These are phyloP conservation scores for Petrea volubilis DNA, from an alignment of 257 asterid species.

Conservation along the genomic window DNA sequence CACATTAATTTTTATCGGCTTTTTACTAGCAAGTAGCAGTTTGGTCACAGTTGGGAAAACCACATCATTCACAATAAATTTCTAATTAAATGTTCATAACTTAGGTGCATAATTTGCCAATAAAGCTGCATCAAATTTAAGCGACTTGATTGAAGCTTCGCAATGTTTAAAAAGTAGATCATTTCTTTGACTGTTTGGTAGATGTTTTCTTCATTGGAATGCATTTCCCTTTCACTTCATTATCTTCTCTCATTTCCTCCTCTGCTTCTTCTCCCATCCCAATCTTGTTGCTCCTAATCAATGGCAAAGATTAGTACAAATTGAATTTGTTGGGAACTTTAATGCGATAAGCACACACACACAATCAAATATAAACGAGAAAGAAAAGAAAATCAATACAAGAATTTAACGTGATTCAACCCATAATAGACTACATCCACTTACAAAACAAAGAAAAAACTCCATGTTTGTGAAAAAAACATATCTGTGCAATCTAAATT, in stretches of 20 bases:
- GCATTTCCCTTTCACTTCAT: slow-evolving; percentile 57
- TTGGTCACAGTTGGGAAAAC: not conserved
- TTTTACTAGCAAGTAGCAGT: not conserved
- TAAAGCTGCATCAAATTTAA: not conserved
- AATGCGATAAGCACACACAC: no score
- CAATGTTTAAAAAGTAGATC: slow-evolving; percentile 5
- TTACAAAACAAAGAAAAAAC: no score
- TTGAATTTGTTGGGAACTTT: no score
- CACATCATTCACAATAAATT: not conserved
- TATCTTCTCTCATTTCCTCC: slow-evolving; percentile 35
- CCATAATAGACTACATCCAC: no score
- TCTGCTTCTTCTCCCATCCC: slow-evolving; percentile 39
- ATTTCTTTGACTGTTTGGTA: slow-evolving; percentile 49
- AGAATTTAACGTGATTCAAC: not conserved
- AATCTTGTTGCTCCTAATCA: slow-evolving; percentile 42
- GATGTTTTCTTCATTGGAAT: slow-evolving; percentile 59
- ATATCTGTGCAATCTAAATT: no score
- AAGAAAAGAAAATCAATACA: no score
- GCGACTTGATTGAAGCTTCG: not conserved
- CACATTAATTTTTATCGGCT: not conserved
- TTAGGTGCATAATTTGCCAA: no score
- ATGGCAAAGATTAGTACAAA: not conserved
- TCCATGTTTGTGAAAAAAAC: no score
- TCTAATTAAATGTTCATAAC: slow-evolving; percentile 9
- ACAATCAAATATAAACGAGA: no score